Base-by-base conservation (phyloP, 495 filamentous ascomycete species). In the Barbatosphaeria neglecta region DNA sequence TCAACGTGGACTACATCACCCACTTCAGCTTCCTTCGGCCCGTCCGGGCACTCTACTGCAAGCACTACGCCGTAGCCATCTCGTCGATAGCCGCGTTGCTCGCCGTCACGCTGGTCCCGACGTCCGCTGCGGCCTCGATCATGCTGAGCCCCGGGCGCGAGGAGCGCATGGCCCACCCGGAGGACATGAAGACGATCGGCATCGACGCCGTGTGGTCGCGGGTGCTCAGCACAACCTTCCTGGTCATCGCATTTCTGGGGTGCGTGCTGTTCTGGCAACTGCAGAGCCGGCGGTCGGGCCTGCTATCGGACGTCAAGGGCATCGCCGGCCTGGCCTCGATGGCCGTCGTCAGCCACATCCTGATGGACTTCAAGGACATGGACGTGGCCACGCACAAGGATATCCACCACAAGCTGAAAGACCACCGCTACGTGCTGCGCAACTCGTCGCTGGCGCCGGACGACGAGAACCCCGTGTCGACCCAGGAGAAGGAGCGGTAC, bases 271-370 rank as follows among this genome's bases (percentile, higher is more conserved):
- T 83, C 33, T 71, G 76, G 49, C 73, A 80, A 27, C 64, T 81
- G 2, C 63, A 71, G 31, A 76, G 67, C 17, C 70, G 83, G 13
- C 73, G 72, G 24, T 82, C 79, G 15, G 83, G 83, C 0, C 70
- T 87, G 7, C 55, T 79, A 1, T 72, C 75, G 19, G 83, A 86
- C 54, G 82, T 83, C 6, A 82, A 78, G 42, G 83, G 83, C 13
- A 83, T 87, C 43, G 82, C 83, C 6, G 83, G 83, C 19, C 70
- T 87, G 10, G 83, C 83, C 15, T 74, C 81, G 22, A 85, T 87
- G 81, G 81, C 83, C 2, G 82, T 77, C 19, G 74, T 74, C 46
- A 74, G 71, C 44, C 83, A 86, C 53, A 84, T 87, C 60, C 67
- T 86, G 47, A 79, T 75, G 60, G 83, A 87, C 54, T 86, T 87